These are phyloP conservation scores for Auricularia cornea DNA, from an alignment of 768 basidiomycete genomes.

Conservation along the genomic window DNA sequence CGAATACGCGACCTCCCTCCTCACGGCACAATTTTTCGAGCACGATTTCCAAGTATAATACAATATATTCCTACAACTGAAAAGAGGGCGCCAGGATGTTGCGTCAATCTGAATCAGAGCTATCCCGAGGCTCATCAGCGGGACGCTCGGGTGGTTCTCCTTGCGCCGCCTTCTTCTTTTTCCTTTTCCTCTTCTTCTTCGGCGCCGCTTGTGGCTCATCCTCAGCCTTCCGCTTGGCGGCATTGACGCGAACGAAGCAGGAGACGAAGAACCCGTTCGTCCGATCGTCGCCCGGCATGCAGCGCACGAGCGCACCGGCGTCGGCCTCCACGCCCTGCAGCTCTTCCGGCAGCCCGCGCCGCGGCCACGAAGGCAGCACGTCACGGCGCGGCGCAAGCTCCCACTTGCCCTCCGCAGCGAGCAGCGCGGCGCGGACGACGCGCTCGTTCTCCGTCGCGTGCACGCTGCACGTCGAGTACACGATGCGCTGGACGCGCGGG, in stretches of 20 bases:
- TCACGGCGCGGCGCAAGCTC: conserved; percentile 53
- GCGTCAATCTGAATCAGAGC: too few relatives aligned
- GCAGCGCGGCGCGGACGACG: conserved; percentile 73
- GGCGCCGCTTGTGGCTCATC: conserved; percentile 13
- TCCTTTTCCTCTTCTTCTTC: conserved; percentile 3
- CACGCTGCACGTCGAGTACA: conserved; percentile 97
- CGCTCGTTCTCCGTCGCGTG: conserved; percentile 89
- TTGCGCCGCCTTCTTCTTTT: conserved; percentile 19
- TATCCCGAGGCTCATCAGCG: too few relatives aligned
- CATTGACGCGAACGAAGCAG: conserved; percentile 54
- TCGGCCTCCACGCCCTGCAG: conserved; percentile 42
- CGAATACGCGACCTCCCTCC: too few relatives aligned
- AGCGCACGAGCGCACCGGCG: conserved; percentile 59
- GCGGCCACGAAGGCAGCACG: conserved; percentile 74
- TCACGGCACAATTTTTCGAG: too few relatives aligned
- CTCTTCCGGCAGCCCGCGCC: conserved; percentile 66
- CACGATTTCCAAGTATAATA: too few relatives aligned
- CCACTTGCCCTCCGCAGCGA: conserved; percentile 56
- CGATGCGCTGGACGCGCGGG: conserved; percentile 67
- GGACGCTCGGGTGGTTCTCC: conserved; percentile 18
- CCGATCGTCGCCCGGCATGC: conserved; percentile 71
- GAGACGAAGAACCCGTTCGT: conserved; percentile 98
- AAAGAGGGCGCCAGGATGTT: too few relatives aligned
- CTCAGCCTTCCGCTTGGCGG: conserved; percentile 6
- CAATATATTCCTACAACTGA: too few relatives aligned